Evolutionary conservation across 768 basidiomycete species (phyloP).

Genomic region (Gloeostereum incarnatum): DNA sequence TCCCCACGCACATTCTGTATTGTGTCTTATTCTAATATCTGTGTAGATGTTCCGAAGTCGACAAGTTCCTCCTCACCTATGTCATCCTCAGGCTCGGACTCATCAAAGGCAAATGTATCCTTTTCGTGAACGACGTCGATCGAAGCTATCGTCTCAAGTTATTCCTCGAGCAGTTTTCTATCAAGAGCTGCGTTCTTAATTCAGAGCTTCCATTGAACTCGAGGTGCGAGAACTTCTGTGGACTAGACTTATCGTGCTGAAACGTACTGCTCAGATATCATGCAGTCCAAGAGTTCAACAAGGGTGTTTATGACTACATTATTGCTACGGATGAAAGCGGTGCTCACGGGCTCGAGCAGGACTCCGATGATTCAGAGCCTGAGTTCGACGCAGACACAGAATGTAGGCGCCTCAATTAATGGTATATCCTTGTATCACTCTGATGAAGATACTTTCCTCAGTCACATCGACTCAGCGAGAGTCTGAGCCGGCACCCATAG

Average conservation of each 20-base stretch:
- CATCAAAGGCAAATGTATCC: constrained; percentile 90
- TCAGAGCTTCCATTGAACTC: constrained; percentile 94
- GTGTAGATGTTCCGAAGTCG: constrained; percentile 77
- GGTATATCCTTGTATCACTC: background rate
- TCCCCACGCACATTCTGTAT: background rate
- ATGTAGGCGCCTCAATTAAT: constrained; percentile 15
- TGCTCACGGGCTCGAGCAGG: constrained; percentile 31
- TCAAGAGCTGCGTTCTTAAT: constrained; percentile 93
- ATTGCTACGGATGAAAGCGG: constrained; percentile 94
- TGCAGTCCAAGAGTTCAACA: constrained; percentile 97
- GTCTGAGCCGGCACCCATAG: no score
- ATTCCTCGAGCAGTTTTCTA: constrained; percentile 97
- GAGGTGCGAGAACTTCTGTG: constrained; percentile 31
- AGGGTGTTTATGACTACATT: constrained; percentile 96
- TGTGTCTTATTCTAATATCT: constrained; percentile 5
- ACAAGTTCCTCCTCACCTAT: constrained; percentile 95
- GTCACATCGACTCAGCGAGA: constrained; percentile 49
- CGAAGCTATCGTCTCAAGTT: constrained; percentile 92
- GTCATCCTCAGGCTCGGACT: constrained; percentile 95
- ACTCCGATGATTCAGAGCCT: constrained; percentile 34
- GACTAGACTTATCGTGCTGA: background rate
- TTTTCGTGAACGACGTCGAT: constrained; percentile 96
- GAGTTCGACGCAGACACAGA: constrained; percentile 14
- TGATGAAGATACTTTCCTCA: constrained; percentile 17
- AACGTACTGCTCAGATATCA: constrained; percentile 56